Percentiles rank a stretch among this genome's conserved stretches.
These are phyloP conservation scores for Tetradesmus lagerheimii DNA, from an alignment of 139 green algal genomes.

Conservation along the genomic window DNA sequence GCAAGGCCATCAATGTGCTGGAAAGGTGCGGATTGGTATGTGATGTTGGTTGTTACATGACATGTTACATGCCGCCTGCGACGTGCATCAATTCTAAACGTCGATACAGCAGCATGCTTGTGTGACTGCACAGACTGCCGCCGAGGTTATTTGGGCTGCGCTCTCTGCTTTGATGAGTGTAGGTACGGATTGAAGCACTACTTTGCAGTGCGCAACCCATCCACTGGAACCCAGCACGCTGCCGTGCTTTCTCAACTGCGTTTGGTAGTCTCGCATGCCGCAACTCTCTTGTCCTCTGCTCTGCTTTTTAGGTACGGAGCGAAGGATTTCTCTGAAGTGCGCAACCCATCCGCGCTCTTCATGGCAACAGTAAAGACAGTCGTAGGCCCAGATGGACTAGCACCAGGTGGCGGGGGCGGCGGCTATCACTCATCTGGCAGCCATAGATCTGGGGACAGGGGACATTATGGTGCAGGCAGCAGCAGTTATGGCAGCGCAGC, in stretches of 20 bases:
- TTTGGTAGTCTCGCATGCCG: too few relatives aligned
- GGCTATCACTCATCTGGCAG: background rate
- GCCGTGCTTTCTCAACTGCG: too few relatives aligned
- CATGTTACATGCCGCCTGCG: too few relatives aligned
- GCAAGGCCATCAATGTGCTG: constrained; percentile 24
- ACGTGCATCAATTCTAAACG: too few relatives aligned
- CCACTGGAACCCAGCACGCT: too few relatives aligned
- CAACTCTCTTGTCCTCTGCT: background rate
- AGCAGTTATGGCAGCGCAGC: background rate
- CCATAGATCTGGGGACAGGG: background rate
- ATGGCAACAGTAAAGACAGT: constrained; percentile 54
- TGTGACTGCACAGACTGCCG: too few relatives aligned
- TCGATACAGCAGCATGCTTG: too few relatives aligned
- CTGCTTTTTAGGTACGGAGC: constrained; percentile 10
- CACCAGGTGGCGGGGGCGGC: background rate
- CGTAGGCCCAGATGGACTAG: background rate
- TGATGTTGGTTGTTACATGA: too few relatives aligned
- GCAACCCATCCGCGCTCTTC: constrained; percentile 59
- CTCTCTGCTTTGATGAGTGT: too few relatives aligned
- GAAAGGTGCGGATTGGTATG: background rate
- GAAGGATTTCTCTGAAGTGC: constrained; percentile 51
- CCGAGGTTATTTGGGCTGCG: too few relatives aligned
- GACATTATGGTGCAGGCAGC: background rate
- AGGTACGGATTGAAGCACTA: too few relatives aligned
- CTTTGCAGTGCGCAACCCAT: too few relatives aligned